Percentiles rank a stretch among this genome's conserved stretches.
phyloP scores from a whole-genome alignment of 805 yeast genomes.

The Candida morakotiae region DNA sequence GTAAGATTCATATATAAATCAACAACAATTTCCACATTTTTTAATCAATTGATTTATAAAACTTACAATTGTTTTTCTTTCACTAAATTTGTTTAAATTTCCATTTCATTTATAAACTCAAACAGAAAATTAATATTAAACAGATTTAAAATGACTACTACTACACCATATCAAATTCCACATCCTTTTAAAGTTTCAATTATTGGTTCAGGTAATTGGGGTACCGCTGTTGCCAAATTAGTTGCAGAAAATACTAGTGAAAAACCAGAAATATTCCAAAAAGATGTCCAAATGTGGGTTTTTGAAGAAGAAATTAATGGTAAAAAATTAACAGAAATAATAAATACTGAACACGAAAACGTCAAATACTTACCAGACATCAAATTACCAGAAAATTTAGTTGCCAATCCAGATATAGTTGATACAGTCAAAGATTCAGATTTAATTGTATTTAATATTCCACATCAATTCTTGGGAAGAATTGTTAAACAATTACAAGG shows the following conservation, averaged over 20 bases:
- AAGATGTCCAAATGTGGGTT: constrained; percentile 93
- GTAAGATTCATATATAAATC: no score
- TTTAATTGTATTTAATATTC: constrained; percentile 87
- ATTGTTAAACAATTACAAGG: constrained; percentile 77
- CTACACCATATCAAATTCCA: constrained; percentile 28
- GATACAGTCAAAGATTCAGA: constrained; percentile 80
- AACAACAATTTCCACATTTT: no score
- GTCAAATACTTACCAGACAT: constrained; percentile 92
- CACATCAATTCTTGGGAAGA: constrained; percentile 89
- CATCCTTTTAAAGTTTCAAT: constrained; percentile 48
- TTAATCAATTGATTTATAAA: no score
- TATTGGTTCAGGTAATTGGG: constrained; percentile 98
- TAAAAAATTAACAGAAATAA: constrained; percentile 79
- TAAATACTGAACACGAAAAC: constrained; percentile 87
- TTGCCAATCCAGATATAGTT: constrained; percentile 81
- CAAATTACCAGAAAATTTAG: constrained; percentile 76
- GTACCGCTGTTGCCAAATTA: constrained; percentile 94
- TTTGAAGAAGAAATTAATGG: constrained; percentile 82
- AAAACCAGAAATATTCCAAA: constrained; percentile 68
- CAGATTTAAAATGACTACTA: constrained; percentile 4
- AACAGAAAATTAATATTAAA: no score
- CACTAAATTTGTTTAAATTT: no score
- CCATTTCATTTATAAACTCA: no score
- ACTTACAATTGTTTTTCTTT: no score
- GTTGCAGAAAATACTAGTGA: constrained; percentile 81